phyloP scores from a whole-genome alignment of 2,329 filamentous ascomycete genomes.

The Phyllachora maydis region DNA sequence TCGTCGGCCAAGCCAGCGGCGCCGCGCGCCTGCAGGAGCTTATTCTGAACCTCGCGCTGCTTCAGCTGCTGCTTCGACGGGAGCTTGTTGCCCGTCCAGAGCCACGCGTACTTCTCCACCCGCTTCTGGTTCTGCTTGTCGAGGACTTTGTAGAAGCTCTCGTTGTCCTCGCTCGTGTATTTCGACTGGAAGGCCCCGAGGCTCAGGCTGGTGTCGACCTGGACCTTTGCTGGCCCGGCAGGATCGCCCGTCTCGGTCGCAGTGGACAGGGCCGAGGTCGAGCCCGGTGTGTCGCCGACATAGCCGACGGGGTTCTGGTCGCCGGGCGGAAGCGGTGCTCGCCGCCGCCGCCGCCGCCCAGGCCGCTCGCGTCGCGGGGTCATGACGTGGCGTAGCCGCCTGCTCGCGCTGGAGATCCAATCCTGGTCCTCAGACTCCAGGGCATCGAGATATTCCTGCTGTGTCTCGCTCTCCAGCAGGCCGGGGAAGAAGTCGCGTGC shows the following conservation, averaged over 20 bases:
- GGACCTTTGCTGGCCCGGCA: slow-evolving; percentile 19
- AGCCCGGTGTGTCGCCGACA: slow-evolving; percentile 58
- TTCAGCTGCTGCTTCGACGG: slow-evolving; percentile 58
- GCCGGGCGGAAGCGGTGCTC: slow-evolving; percentile 10
- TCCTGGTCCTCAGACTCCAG: slow-evolving; percentile 64
- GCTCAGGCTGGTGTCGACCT: slow-evolving; percentile 61
- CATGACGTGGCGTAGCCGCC: slow-evolving; percentile 57
- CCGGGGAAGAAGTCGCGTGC: slow-evolving; percentile 94
- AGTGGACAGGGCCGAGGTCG: slow-evolving; percentile 27
- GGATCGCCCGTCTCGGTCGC: slow-evolving; percentile 2
- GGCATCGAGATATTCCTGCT: slow-evolving; percentile 83
- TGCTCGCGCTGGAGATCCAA: slow-evolving; percentile 72
- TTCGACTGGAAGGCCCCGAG: slow-evolving; percentile 73
- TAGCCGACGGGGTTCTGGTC: slow-evolving; percentile 43
- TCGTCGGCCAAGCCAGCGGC: slow-evolving; percentile 28
- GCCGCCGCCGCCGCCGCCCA: no score
- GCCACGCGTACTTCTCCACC: slow-evolving; percentile 71
- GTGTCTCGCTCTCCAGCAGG: slow-evolving; percentile 63
- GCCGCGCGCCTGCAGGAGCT: slow-evolving; percentile 22
- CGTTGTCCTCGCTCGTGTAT: slow-evolving; percentile 95
- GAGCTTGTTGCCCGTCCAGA: slow-evolving; percentile 78
- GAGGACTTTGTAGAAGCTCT: slow-evolving; percentile 81
- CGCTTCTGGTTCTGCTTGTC: slow-evolving; percentile 78
- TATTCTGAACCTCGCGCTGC: slow-evolving; percentile 39
- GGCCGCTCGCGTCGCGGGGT: slow-evolving; percentile 42